phyloP scores from a whole-genome alignment of 164 flowering plant genomes.

The Protea cynaroides region DNA sequence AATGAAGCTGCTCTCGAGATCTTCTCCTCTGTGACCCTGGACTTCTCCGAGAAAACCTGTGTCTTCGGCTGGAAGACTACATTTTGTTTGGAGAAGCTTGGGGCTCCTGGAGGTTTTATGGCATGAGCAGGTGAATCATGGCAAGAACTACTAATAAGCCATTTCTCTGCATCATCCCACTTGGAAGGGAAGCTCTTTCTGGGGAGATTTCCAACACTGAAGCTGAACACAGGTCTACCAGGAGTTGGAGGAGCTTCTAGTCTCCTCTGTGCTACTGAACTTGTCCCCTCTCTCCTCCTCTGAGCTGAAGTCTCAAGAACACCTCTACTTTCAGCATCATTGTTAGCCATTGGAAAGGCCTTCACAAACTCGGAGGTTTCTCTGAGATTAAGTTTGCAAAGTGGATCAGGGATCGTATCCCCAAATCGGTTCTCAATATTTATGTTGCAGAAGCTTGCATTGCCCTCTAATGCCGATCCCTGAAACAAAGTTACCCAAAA shows the following conservation, averaged over 20 bases:
- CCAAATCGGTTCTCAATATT: constrained; percentile 52
- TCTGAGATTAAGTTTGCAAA: constrained; percentile 77
- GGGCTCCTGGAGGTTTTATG: constrained; percentile 24
- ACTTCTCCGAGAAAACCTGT: constrained; percentile 45
- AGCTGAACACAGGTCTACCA: constrained; percentile 79
- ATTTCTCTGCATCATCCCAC: constrained; percentile 97
- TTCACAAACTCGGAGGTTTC: constrained; percentile 83
- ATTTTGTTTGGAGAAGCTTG: constrained; percentile 25
- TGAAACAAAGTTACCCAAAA: constrained; percentile 8
- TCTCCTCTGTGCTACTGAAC: constrained; percentile 35
- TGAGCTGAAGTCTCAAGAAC: constrained; percentile 36
- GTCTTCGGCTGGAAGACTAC: constrained; percentile 30
- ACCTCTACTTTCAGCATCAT: constrained; percentile 17
- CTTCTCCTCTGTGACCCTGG: constrained; percentile 40
- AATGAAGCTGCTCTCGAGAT: constrained; percentile 27
- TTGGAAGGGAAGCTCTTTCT: constrained; percentile 80
- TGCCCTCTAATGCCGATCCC: constrained; percentile 42
- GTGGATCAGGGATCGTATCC: constrained; percentile 57
- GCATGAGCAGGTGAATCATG: constrained; percentile 69
- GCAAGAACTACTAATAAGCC: constrained; percentile 63
- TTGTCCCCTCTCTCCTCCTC: constrained; percentile 49
- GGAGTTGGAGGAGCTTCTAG: constrained; percentile 78
- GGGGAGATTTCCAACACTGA: constrained; percentile 45
- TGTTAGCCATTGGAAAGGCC: constrained; percentile 51
- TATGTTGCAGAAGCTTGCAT: constrained; percentile 24